Evolutionary conservation across 352 stramenopile species (phyloP), one percentile per base, ranked within the genome.

Genomic region (Phytophthora multivora): DNA sequence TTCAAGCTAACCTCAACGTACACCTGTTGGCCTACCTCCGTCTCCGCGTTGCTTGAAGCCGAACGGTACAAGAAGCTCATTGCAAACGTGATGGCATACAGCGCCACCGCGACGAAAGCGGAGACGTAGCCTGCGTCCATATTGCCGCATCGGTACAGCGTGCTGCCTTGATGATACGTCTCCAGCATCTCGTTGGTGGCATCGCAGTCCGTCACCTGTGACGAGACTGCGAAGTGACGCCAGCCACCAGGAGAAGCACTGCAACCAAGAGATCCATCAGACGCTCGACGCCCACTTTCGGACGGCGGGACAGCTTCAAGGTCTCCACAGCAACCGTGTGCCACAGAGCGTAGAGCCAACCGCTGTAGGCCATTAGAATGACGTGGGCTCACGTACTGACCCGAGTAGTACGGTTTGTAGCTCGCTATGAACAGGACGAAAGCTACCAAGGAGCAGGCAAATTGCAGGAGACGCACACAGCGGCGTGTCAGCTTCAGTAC

Each of bases 81-180:
- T 11, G 40, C 63, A 45, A 69, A 49, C 36, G 68, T 73, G 4
- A 49, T 38, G 12, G 65, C 7, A 56, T 71, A 73, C 30, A 51
- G 54, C 8, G 43, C 58, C 16, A 67, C 41, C 15, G 59, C 25
- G 12, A 77, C 28, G 43, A 72, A 74, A 0, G 55, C 63, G 51
- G 74, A 51, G 9, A 72, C 39, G 33, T 71, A 63, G 23, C 59
- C 64, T 11, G 43, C 40, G 30, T 41, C 69, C 59, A 74, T 71
- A 46, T 70, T 68, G 56, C 55, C 59, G 41, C 69, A 73, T 38
- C 69, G 69, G 49, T 73, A 71, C n/a, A 73, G 57, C 16, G 28
- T 54, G 12, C 19, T 70, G 9, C 52, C 35, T 18, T 16, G 35
- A 40, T 40, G 35, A 26, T 58, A 40, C 13, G 35, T 40, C 35